phyloP scores from a whole-genome alignment of 768 basidiomycete genomes.

The Xerocomellus chrysenteron region DNA sequence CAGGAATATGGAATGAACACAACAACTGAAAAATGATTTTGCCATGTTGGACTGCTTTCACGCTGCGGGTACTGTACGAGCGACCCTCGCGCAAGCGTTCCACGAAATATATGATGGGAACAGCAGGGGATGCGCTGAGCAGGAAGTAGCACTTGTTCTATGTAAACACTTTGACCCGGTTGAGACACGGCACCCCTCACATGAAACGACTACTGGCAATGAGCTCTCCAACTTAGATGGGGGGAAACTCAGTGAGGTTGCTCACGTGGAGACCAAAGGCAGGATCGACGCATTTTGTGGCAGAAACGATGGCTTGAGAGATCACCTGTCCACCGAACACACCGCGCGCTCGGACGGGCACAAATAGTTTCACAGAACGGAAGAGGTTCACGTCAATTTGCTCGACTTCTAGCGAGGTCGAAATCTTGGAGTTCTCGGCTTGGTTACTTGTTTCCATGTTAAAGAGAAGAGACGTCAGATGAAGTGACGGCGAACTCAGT shows the following conservation, averaged over 20 bases:
- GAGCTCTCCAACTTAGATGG: background rate
- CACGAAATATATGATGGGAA: conserved; percentile 77
- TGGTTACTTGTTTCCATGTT: conserved; percentile 44
- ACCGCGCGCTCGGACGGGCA: conserved; percentile 62
- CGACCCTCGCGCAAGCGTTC: conserved; percentile 73
- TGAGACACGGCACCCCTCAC: conserved; percentile 41
- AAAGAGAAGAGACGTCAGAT: background rate
- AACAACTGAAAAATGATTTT: conserved; percentile 59
- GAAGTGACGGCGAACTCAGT: background rate
- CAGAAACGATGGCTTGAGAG: conserved; percentile 80
- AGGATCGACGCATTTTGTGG: conserved; percentile 70
- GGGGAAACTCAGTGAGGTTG: background rate
- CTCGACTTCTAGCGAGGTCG: conserved; percentile 75
- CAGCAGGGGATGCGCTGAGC: conserved; percentile 66
- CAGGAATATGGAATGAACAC: conserved; percentile 82
- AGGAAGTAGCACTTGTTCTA: conserved; percentile 74
- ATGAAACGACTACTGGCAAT: conserved; percentile 56
- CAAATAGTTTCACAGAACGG: conserved; percentile 70
- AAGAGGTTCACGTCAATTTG: conserved; percentile 74
- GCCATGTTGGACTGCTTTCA: conserved; percentile 60
- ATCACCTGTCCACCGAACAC: conserved; percentile 92
- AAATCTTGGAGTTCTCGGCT: conserved; percentile 66
- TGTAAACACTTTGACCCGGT: conserved; percentile 2
- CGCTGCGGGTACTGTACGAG: conserved; percentile 66
- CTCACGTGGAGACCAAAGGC: conserved; percentile 72